phyloP scores from a whole-genome alignment of 345 rosid genomes.

The Eucalyptus sp. region DNA sequence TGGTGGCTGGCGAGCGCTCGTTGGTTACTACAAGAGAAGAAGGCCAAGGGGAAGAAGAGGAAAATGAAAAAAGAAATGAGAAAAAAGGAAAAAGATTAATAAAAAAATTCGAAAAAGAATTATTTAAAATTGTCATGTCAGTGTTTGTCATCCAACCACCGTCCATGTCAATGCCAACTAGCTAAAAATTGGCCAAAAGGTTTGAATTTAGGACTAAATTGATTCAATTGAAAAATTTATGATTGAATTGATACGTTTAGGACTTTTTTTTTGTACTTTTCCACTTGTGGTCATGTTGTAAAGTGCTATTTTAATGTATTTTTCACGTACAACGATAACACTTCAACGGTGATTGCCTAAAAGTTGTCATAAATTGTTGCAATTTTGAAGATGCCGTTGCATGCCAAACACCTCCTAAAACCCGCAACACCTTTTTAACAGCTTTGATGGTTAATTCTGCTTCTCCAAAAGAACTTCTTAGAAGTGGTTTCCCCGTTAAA shows the following conservation, averaged over 20 bases:
- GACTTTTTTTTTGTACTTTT: no score
- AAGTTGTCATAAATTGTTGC: neutral
- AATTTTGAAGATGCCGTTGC: neutral
- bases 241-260: rapidly evolving
- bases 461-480: neutral
- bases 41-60: no score
- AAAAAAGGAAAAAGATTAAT: no score
- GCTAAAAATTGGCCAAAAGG: rapidly evolving
- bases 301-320: neutral
- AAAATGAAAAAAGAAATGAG: no score
- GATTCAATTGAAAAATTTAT: no score
- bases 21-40: no score
- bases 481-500: neutral
- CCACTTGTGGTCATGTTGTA: no score
- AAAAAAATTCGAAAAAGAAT: no score
- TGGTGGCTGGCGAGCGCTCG: rapidly evolving
- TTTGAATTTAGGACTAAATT: rapidly evolving
- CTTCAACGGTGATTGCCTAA: neutral
- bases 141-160: rapidly evolving
- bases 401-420: neutral
- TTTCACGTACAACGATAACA: rapidly evolving
- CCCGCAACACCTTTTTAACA: neutral
- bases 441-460: neutral
- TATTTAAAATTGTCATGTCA: no score
- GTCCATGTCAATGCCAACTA: rapidly evolving